Evolutionary conservation across 176 grass and related monocot genomes (phyloP), one percentile per base, ranked within the genome.

Genomic region (Thinopyrum elongatum): DNA sequence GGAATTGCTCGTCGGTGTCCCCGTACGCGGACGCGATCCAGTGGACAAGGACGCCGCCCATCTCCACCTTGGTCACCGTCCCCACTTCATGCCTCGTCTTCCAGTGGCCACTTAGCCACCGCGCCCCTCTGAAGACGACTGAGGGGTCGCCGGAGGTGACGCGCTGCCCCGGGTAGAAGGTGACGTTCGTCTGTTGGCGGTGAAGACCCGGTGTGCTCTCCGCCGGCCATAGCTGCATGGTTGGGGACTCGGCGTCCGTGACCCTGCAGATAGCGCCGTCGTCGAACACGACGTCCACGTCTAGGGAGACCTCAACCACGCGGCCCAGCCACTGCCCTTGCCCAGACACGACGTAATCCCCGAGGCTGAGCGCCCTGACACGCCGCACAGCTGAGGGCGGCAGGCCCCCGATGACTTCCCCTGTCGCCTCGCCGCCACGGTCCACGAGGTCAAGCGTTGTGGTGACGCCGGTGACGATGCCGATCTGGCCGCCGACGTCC

Each of bases 91-190:
- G 76, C 12, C 2, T 4, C 7, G 3, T 7, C 6, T 27, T 61
- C 76, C 84, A 80, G 27, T 72, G 29, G 1, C 84, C 84, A 10
- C 19, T 73, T 14, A 72, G 19, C 84, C 84, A 86, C 38, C 26
- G 17, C 14, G 84, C 21, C 3, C 6, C n/a, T 46, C 26, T 1
- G 61, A 68, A 85, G 9, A 38, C 11, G 26, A 8, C 11, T 7
- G 53, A 11, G 5, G 7, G 4, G 26, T 16, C 4, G 12, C 5
- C 5, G 61, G 41, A 29, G 27, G 8, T 7, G 39, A 84, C 42
- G 3, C 14, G 42, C 29, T 5, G 8, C 60, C 83, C 72, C 0
- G 73, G 72, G 42, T 63, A 76, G 70, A 25, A 65, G 7, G 1
- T 0, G 41, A 27, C 3, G 71, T 74, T 62, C 3, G 5, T 26